phyloP scores from a whole-genome alignment of 148 eudicot species.

The Vaccinium corymbosum region DNA sequence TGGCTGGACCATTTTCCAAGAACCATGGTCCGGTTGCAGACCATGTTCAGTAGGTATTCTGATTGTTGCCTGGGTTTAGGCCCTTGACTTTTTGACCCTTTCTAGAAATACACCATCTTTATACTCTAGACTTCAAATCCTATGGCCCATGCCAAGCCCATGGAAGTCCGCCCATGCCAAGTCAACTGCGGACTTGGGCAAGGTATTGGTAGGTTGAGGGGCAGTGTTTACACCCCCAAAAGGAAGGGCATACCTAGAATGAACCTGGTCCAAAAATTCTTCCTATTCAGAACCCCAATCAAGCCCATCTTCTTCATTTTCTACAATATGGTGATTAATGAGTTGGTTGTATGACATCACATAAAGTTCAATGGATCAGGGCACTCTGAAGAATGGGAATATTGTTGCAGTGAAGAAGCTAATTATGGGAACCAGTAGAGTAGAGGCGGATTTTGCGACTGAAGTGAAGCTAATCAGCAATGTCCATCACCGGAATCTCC shows the following conservation, averaged over 20 bases:
- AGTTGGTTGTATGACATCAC: not conserved
- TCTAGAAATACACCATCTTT: not conserved
- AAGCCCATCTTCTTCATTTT: not conserved
- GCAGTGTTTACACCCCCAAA: not conserved
- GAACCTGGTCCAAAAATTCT: not conserved
- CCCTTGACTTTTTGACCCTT: not conserved
- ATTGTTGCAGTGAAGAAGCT: conserved; percentile 45
- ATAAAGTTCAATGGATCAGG: conserved; percentile 26
- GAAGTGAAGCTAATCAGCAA: conserved; percentile 50
- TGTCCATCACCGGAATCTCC: conserved; percentile 47
- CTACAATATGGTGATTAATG: not conserved
- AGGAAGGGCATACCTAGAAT: not conserved
- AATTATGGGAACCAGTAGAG: conserved; percentile 23
- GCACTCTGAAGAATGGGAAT: conserved; percentile 36
- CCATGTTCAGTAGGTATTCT: not conserved
- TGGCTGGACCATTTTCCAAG: not conserved
- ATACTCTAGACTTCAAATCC: not conserved
- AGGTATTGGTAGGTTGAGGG: not conserved
- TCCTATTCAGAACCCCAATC: not conserved
- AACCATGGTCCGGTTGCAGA: not conserved
- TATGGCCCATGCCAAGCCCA: not conserved
- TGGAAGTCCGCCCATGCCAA: not conserved
- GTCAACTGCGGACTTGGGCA: not conserved
- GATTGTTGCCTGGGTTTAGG: not conserved
- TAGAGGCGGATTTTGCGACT: conserved; percentile 39